A percentile compares a stretch with the other conserved stretches of the same genome.
phyloP scores from a whole-genome alignment of 2,329 filamentous ascomycete genomes.

The Metarhizium sp. region DNA sequence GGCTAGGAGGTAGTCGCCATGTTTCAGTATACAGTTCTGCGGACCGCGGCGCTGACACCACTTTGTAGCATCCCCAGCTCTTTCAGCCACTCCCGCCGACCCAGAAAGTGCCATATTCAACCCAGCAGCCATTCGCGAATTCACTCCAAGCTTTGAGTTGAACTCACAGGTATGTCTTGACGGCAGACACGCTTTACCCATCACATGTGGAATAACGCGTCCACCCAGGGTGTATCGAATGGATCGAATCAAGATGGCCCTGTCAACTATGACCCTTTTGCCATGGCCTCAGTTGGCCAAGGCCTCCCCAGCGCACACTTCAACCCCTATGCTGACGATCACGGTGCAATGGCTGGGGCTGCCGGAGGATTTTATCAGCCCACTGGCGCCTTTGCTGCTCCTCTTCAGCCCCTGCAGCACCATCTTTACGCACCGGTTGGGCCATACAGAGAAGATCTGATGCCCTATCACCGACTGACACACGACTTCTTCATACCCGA shows the following conservation, averaged over 20 bases:
- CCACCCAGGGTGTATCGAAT: conserved; percentile 31
- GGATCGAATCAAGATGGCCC: conserved; percentile 37
- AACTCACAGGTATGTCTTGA: conserved; percentile 31
- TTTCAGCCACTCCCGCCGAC: conserved; percentile 31
- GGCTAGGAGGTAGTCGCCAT: conserved; percentile 30
- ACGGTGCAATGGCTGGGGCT: conserved; percentile 43
- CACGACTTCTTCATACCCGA: conserved; percentile 92
- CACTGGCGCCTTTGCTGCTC: conserved; percentile 40
- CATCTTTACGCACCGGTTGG: conserved; percentile 87
- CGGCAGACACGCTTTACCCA: background rate
- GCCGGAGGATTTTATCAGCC: conserved; percentile 58
- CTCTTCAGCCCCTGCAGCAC: conserved; percentile 67
- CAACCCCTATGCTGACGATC: conserved; percentile 74
- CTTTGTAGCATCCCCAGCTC: conserved; percentile 18
- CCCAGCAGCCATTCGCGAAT: conserved; percentile 47
- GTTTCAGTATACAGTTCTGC: background rate
- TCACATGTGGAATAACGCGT: background rate
- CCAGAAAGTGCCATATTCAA: conserved; percentile 41
- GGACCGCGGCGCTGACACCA: background rate
- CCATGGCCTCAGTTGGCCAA: conserved; percentile 46
- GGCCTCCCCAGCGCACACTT: conserved; percentile 42
- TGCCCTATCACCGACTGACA: conserved; percentile 75
- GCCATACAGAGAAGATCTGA: conserved; percentile 69
- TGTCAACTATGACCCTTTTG: conserved; percentile 51
- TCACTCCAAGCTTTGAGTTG: conserved; percentile 49